phyloP scores from a whole-genome alignment of 176 grass and related monocot genomes.

The Rhynchospora pubera region DNA sequence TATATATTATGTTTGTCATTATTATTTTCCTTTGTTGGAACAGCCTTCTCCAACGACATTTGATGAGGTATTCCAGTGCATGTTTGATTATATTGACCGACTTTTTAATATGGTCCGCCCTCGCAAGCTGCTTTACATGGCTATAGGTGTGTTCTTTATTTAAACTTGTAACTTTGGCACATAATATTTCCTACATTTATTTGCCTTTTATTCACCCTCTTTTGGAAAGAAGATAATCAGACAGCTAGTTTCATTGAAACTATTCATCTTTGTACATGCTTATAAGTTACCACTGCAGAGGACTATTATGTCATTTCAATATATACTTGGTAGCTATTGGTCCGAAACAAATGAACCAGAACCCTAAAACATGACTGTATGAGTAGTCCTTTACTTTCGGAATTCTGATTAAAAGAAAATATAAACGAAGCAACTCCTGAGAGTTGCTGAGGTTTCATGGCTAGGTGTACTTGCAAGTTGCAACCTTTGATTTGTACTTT shows the following conservation, averaged over 20 bases:
- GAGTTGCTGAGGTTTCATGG: not conserved
- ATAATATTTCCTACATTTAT: not conserved
- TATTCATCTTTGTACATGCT: not conserved
- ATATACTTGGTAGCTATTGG: not conserved
- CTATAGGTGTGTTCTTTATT: constrained; percentile 59
- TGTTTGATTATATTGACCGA: constrained; percentile 97
- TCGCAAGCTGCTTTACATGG: constrained; percentile 86
- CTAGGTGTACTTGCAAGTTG: not conserved
- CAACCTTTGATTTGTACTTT: not conserved
- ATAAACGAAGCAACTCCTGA: not conserved
- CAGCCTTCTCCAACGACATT: constrained; percentile 94
- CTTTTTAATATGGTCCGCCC: constrained; percentile 94
- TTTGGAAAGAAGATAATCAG: not conserved
- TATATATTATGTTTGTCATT: not conserved
- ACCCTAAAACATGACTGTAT: not conserved
- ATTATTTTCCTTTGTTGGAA: constrained; percentile 8
- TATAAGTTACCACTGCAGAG: not conserved
- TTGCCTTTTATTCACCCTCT: not conserved
- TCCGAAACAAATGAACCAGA: not conserved
- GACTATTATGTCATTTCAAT: not conserved
- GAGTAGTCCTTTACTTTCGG: not conserved
- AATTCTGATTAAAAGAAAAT: not conserved
- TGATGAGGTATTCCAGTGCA: constrained; percentile 82
- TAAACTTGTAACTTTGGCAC: not conserved
- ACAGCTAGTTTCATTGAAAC: not conserved